Evolutionary conservation across 1,139 yeast genomes (phyloP).

Genomic region (Pichiaceae sp.): DNA sequence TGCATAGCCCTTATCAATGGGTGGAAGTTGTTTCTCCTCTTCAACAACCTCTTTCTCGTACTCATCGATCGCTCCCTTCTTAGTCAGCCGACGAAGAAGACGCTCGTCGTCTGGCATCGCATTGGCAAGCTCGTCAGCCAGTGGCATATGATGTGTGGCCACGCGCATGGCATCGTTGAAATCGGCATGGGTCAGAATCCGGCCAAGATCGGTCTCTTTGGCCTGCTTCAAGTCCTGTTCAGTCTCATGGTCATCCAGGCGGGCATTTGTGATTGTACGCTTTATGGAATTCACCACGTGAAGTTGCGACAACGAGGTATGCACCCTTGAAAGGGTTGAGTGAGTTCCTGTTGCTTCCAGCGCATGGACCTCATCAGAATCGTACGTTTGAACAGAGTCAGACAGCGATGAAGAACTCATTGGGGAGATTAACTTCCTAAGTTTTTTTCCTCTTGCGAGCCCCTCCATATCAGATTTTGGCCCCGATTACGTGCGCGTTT

Average conservation of each 20-base stretch:
- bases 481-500: too few species aligned
- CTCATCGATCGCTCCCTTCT: slow-evolving; percentile 1
- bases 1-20: slow-evolving; percentile 3
- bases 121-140: slow-evolving; percentile 2
- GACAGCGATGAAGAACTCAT: too few species aligned
- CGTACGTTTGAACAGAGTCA: neutral
- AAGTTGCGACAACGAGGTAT: neutral
- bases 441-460: too few species aligned
- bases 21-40: slow-evolving; percentile 2
- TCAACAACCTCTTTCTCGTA: slow-evolving; percentile 5
- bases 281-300: slow-evolving; percentile 3
- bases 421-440: too few species aligned
- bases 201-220: slow-evolving; percentile 7
- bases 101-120: slow-evolving; percentile 2
- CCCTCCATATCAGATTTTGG: too few species aligned
- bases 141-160: slow-evolving; percentile 10
- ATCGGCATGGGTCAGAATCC: slow-evolving; percentile 11
- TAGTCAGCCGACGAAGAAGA: slow-evolving; percentile 1
- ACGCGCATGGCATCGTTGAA: slow-evolving; percentile 15
- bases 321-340: slow-evolving; percentile 1
- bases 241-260: slow-evolving; percentile 12
- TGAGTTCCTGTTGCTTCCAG: neutral
- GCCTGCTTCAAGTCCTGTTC: slow-evolving; percentile 5
- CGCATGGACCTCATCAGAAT: neutral
- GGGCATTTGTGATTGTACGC: slow-evolving; percentile 10